phyloP scores from a whole-genome alignment of 164 flowering plant genomes.

The Litsea cubeba region DNA sequence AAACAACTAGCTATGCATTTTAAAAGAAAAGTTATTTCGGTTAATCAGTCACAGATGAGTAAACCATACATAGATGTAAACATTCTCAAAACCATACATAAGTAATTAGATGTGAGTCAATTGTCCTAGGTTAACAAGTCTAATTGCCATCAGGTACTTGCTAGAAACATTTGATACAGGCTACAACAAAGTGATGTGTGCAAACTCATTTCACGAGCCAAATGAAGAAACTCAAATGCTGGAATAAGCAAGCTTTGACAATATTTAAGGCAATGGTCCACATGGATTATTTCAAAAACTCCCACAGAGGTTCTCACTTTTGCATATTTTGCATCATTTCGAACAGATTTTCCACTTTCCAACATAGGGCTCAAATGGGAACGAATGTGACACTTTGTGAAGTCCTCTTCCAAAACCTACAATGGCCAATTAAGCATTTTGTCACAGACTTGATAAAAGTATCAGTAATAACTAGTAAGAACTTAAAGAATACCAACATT shows the following conservation, averaged over 20 bases:
- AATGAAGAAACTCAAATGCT: background rate
- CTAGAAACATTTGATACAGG: background rate
- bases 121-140: background rate
- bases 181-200: background rate
- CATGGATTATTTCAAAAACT: background rate
- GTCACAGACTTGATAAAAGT: background rate
- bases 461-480: background rate
- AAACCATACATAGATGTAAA: no score
- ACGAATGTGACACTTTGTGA: slow-evolving; percentile 70
- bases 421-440: slow-evolving; percentile 1
- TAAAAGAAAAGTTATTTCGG: no score
- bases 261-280: background rate
- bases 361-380: slow-evolving; percentile 52
- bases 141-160: background rate
- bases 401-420: slow-evolving; percentile 89
- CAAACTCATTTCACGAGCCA: background rate
- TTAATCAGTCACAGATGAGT: no score
- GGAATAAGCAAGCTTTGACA: background rate
- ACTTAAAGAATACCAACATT: background rate
- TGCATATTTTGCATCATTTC: slow-evolving; percentile 32
- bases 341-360: slow-evolving; percentile 22
- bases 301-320: slow-evolving; percentile 47
- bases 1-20: no score
- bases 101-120: no score
- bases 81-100: no score